A percentile compares a stretch with the other conserved stretches of the same genome.
Conservation (phyloP, 2,329 filamentous ascomycete species). For the Microdochium trichocladiopsis region DNA sequence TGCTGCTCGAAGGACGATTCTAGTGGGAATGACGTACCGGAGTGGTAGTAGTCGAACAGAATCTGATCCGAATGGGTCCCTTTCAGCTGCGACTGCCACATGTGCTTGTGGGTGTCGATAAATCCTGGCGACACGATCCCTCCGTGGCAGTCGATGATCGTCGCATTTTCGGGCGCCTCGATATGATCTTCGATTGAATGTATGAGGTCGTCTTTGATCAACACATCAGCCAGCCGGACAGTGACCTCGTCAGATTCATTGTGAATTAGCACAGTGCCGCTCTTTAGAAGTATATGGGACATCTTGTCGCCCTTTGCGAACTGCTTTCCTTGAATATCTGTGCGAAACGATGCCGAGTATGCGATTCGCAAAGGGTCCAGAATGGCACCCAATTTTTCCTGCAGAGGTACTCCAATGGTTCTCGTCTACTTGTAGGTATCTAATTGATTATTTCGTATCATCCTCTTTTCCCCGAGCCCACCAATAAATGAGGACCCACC, state of each 20-base stretch:
- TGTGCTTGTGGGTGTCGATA: constrained; percentile 34
- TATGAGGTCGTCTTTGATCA: constrained; percentile 6
- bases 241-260: constrained; percentile 6
- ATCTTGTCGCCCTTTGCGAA: not conserved
- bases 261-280: constrained; percentile 8
- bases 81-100: constrained; percentile 31
- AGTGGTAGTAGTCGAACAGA: constrained; percentile 14
- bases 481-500: not conserved
- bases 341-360: not conserved
- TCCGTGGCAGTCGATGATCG: constrained; percentile 29
- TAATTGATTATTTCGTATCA: not conserved
- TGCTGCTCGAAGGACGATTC: not conserved
- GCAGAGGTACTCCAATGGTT: not conserved
- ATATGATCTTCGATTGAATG: constrained; percentile 1
- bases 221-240: constrained; percentile 6
- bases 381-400: not conserved
- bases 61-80: constrained; percentile 12
- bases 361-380: not conserved
- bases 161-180: constrained; percentile 2
- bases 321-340: not conserved
- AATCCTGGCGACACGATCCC: constrained; percentile 33
- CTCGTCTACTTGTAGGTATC: not conserved
- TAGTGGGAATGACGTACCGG: constrained; percentile 10
- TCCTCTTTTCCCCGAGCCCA: not conserved
- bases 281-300: constrained; percentile 6